Conservation (phyloP, 2,329 filamentous ascomycete species). For the Cryphonectria carpinicola region DNA sequence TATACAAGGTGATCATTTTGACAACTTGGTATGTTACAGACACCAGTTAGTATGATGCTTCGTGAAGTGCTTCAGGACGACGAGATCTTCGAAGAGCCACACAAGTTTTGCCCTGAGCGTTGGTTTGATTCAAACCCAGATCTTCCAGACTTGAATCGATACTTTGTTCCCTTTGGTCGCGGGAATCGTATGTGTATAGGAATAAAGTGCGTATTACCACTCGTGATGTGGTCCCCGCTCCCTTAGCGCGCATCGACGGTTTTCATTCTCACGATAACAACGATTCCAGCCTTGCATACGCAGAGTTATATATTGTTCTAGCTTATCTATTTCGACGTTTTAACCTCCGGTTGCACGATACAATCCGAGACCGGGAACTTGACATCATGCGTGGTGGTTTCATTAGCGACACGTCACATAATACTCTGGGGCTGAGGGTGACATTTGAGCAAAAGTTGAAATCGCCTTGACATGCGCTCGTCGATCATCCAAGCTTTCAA, state of each 20-base stretch:
- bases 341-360: not conserved
- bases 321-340: not conserved
- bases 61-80: not conserved
- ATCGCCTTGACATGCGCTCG: not conserved
- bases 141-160: not conserved
- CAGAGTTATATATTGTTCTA: not conserved
- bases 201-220: not conserved
- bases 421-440: not conserved
- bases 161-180: not conserved
- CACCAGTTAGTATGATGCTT: not conserved
- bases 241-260: not conserved
- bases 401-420: not conserved
- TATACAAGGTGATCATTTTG: not conserved
- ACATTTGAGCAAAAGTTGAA: not conserved
- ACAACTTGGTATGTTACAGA: not conserved
- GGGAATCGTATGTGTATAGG: not conserved
- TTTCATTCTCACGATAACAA: not conserved
- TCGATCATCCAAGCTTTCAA: not conserved
- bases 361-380: not conserved
- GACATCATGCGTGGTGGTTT: not conserved
- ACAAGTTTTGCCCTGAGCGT: not conserved
- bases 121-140: not conserved
- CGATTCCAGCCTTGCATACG: not conserved
- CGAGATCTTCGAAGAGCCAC: not conserved
- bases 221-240: not conserved